Evolutionary conservation across 306 rosid species (phyloP).

Genomic region (Clitoria ternatea): DNA sequence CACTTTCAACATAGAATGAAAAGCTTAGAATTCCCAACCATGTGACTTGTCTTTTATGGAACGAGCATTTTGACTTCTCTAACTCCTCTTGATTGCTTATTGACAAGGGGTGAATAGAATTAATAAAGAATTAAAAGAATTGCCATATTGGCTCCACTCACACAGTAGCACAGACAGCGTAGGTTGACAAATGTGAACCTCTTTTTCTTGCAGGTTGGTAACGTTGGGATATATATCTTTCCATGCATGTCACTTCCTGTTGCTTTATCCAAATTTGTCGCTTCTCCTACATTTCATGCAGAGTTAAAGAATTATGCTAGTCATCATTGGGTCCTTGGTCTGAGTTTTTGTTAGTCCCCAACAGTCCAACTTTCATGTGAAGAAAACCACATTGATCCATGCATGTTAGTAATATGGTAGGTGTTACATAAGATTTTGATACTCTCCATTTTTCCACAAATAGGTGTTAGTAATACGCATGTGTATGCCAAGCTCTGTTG

Average conservation of each 20-base stretch:
- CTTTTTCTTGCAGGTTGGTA: background rate
- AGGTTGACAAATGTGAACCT: background rate
- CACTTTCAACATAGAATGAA: background rate
- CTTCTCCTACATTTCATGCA: background rate
- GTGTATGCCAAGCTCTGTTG: too few relatives aligned
- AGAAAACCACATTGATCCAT: too few relatives aligned
- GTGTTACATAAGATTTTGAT: too few relatives aligned
- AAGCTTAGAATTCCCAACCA: background rate
- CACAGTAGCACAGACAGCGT: background rate
- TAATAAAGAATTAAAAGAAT: background rate
- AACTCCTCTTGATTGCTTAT: background rate
- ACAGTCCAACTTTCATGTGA: too few relatives aligned
- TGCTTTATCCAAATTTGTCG: background rate
- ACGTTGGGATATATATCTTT: background rate
- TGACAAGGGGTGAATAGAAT: background rate
- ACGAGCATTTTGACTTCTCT: background rate
- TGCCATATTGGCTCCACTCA: background rate
- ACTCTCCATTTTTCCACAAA: too few relatives aligned
- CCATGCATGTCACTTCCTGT: background rate
- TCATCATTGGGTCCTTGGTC: background rate
- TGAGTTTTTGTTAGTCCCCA: too few relatives aligned
- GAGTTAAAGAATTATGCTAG: background rate
- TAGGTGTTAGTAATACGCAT: too few relatives aligned
- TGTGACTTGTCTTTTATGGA: background rate
- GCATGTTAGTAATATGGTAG: too few relatives aligned